Base-by-base conservation (phyloP, 345 rosid genomes). In the Euphorbia peplus region DNA sequence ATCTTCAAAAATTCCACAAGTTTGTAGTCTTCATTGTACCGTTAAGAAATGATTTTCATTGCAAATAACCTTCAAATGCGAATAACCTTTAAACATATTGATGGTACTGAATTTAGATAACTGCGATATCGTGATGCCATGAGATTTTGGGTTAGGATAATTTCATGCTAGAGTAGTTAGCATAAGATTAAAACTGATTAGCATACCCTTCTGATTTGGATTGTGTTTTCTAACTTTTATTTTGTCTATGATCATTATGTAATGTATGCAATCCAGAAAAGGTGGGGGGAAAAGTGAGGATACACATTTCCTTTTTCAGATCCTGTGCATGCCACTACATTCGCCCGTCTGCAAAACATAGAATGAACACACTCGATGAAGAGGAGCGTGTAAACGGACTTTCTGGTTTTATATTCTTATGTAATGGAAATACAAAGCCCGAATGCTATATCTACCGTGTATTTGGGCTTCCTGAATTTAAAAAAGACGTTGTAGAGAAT, bases 371-470 rank as follows among this genome's bases (percentile, higher is more conserved):
- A 19, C 28, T 10, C 26, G 60, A 56, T 55, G 19, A 32, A 41
- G 41, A 59, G 30, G 44, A 32, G 1, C 60, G 73, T 11, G 28
- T 25, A 25, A 72, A 77, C 29, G 10, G 54, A 26, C 61, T 73
- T 64, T 76, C 77, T 44, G 90, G 88, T n/a, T 86, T 74, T 68
- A 82, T 86, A 71, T 84, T 86, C 60, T 64, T 86, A 73, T 84
- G 88, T 64, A 83, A 82, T 48, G 82, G 73, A 14, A 79, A 72
- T 65, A 84, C 85, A 0, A 86, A 84, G 77, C 48, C 63, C 0
- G 82, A 80, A 68, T 88, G 87, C 68, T 77, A 52, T 62, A 79
- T 30, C 68, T 82, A 73, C 73, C 79, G 76, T 29, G 82, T 79
- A 24, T 79, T 86, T 64, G 86, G 85, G 62, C 72, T 84, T 51